Percentiles rank a stretch among this genome's conserved stretches.
phyloP scores from a whole-genome alignment of 2,329 filamentous ascomycete species.

The Rhynchosporium agropyri region DNA sequence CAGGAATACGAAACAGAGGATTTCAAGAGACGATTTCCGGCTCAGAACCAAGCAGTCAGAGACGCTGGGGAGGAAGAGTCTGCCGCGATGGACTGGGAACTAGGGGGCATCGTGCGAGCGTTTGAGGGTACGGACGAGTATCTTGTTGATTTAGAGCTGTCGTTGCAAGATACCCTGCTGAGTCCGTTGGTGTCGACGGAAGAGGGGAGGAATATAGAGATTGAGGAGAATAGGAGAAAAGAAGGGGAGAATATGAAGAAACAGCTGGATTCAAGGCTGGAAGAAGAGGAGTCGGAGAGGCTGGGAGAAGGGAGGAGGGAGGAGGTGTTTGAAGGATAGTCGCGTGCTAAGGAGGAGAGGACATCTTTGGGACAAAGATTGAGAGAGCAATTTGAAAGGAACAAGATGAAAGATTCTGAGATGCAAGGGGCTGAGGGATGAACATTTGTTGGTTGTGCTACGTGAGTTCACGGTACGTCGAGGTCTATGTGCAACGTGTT shows the following conservation, averaged over 20 bases:
- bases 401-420: not conserved
- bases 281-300: not conserved
- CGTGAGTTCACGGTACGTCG: no score
- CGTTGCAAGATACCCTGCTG: not conserved
- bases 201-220: not conserved
- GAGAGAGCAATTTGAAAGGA: not conserved
- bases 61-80: slow-evolving; percentile 7
- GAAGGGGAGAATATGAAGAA: not conserved
- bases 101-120: slow-evolving; percentile 15
- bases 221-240: not conserved
- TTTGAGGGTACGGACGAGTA: slow-evolving; percentile 12
- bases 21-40: not conserved
- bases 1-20: not conserved
- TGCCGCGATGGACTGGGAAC: slow-evolving; percentile 5
- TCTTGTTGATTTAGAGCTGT: not conserved
- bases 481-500: no score
- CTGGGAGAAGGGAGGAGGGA: not conserved
- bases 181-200: not conserved
- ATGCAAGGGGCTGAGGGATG: no score
- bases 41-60: not conserved
- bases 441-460: no score
- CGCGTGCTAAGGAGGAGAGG: not conserved
- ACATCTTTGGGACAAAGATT: not conserved
- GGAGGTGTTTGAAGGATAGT: no score
- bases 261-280: no score